Base-by-base conservation (phyloP, 2,329 filamentous ascomycete species). In the Emmonsiellopsis sp. region DNA sequence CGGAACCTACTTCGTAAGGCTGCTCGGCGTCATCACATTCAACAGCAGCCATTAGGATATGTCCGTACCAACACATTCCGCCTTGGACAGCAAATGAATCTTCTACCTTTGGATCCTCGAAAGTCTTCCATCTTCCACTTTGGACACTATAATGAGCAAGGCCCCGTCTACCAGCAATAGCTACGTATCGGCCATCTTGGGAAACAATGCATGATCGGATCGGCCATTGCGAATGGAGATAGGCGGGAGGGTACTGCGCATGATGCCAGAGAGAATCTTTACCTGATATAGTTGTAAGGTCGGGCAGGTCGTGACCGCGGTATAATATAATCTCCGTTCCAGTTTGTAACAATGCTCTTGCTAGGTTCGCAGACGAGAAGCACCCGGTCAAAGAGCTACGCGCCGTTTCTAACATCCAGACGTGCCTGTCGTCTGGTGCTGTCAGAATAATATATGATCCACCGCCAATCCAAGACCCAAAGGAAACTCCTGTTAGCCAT, bases 61-160 rank as follows among this genome's bases (percentile, higher is more conserved):
- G 92, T 60, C 95, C 90, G 66, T 95, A 91, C 93, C 93, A 98
- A 67, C 92, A 97, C 91, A 98, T 95, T 6, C 93, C 93, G 48
- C 93, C 93, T 58, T 91, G 80, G 11, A 98, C 89, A 26, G 89
- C 83, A 66, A 98, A 98, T 58, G 91, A 89, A 62, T 91, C 90
- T 69, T 97, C 93, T 64, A 85, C 80, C 32, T 80, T 82, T 30
- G 84, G 80, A 62, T 91, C 89, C 48, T 86, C 80, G 67, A 98
- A 98, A 0, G 87, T 94, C 67, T 95, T 96, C 93, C 93, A 98
- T 55, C 93, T 81, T 31, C 92, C 89, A 65, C 92, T 97, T 60
- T 87, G 87, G 57, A 96, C 83, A 64, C 93, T 97, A 70, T 98
- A 98, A 68, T 98, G 93, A 8, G 92, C 92, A 50, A 98, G 77